phyloP scores from a whole-genome alignment of 805 yeast genomes.

The Yarrowia keelungensis region DNA sequence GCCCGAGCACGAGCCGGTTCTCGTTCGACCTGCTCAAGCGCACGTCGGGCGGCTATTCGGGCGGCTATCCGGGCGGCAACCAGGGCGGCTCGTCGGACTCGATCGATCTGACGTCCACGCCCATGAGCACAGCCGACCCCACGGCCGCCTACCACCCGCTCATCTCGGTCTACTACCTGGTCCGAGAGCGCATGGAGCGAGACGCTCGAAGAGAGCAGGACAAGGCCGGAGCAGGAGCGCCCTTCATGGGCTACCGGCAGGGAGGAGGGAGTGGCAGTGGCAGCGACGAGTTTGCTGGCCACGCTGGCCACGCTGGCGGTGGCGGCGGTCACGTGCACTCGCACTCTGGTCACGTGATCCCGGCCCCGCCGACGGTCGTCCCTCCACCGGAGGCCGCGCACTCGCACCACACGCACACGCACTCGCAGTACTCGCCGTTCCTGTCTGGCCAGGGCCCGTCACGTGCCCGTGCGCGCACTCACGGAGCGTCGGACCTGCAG shows the following conservation, averaged over 20 bases:
- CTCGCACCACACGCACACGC: constrained; percentile 30
- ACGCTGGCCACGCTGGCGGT: neutral
- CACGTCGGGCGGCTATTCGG: constrained; percentile 34
- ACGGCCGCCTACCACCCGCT: constrained; percentile 88
- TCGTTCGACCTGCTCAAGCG: constrained; percentile 41
- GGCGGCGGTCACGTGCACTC: too few relatives aligned
- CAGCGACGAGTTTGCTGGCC: neutral
- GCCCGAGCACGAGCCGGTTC: constrained; percentile 4
- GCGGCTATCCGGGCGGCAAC: too few relatives aligned
- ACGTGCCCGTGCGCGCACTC: constrained; percentile 13
- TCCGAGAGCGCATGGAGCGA: constrained; percentile 80
- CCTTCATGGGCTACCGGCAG: too few relatives aligned
- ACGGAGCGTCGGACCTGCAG: constrained; percentile 18
- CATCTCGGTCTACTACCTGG: constrained; percentile 83
- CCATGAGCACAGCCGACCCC: constrained; percentile 60
- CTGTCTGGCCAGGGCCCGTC: constrained; percentile 35
- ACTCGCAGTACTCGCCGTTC: constrained; percentile 29
- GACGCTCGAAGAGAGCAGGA: constrained; percentile 49
- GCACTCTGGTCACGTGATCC: constrained; percentile 1
- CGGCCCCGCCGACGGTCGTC: constrained; percentile 9
- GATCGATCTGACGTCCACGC: constrained; percentile 14
- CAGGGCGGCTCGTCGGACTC: constrained; percentile 25
- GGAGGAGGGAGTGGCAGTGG: neutral
- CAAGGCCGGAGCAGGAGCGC: too few relatives aligned
- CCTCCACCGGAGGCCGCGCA: constrained; percentile 35